phyloP scores from a whole-genome alignment of 1,139 yeast genomes.

The Hemisphaericaspora xylofermentans region DNA sequence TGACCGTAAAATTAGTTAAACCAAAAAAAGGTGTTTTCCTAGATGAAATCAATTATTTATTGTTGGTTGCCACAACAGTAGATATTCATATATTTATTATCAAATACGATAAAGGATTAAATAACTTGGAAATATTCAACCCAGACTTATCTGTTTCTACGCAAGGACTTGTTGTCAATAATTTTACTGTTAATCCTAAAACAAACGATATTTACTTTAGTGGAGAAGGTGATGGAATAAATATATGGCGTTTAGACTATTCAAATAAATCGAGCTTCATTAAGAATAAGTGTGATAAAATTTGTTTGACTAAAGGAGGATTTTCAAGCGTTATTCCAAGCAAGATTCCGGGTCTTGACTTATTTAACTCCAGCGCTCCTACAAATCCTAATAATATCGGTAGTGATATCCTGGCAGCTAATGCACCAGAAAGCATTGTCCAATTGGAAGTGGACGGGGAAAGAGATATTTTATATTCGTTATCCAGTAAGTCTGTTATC shows the following conservation, averaged over 20 bases:
- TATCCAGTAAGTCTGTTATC: slow-evolving; percentile 80
- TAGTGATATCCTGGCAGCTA: slow-evolving; percentile 11
- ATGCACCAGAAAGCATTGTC: slow-evolving; percentile 53
- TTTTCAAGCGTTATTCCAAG: slow-evolving; percentile 59
- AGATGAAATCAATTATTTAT: slow-evolving; percentile 66
- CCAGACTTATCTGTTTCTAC: slow-evolving; percentile 80
- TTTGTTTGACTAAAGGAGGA: slow-evolving; percentile 72
- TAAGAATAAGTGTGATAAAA: slow-evolving; percentile 76
- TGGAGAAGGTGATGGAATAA: slow-evolving; percentile 72
- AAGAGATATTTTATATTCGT: slow-evolving; percentile 73
- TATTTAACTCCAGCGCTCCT: slow-evolving; percentile 24
- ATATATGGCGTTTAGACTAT: slow-evolving; percentile 86
- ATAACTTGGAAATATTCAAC: slow-evolving; percentile 70
- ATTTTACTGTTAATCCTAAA: slow-evolving; percentile 55
- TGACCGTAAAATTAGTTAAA: slow-evolving; percentile 70
- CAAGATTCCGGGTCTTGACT: slow-evolving; percentile 46
- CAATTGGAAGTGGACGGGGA: slow-evolving; percentile 76
- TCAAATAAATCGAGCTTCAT: slow-evolving; percentile 89
- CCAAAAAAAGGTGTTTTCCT: slow-evolving; percentile 84
- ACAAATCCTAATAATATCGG: background rate
- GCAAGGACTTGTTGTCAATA: slow-evolving; percentile 73
- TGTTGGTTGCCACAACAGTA: slow-evolving; percentile 77
- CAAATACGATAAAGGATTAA: slow-evolving; percentile 49
- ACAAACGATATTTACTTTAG: slow-evolving; percentile 83
- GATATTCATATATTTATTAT: slow-evolving; percentile 79